Evolutionary conservation across 306 rosid genomes (phyloP), one percentile per base, ranked within the genome.

Genomic region (Myrica gale): DNA sequence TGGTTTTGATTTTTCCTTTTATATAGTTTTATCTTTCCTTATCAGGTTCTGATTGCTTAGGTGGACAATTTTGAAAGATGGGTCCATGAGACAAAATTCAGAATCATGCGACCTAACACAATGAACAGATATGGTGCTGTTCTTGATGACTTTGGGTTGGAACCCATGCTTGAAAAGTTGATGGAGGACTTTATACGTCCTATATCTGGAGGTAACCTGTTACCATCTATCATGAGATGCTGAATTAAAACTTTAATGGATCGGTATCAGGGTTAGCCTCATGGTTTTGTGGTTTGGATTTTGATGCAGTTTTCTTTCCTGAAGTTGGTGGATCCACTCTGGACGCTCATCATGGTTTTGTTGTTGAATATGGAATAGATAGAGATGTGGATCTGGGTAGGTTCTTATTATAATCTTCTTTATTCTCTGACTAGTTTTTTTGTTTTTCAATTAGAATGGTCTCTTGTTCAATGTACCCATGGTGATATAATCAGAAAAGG

Each of bases 261-360:
- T 70, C 48, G 68, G 37, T 26, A 62, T 63, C 45, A 45, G 47
- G 69, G 70, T 43, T 74, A 21, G 54, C 66, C 90, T 81, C 44
- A 56, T 82, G 23, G 9, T 73, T 77, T 72, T 79, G 23, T 78
- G 51, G 19, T 78, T 74, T 84, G 68, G 46, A 11, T 41, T 73
- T 21, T 74, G 74, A 26, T 90, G 90, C 65, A 96, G 99, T 92
- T 87, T 91, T 92, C 88, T 96, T 87, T 76, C 62, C 88, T 45
- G 96, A 91, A 81, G 78, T 88, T 81, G 99, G 99, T 79, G 99
- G 99, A 84, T 84, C 91, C 76, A 83, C 99, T 0, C 81, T 96
- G 85, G 99, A 96, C 81, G 82, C 97, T 32, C 99, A 96, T 90
- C 99, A 92, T 82, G 98, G 99, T 71, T 96, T 89, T 87, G 90